Conservation (phyloP, 2,329 filamentous ascomycete genomes). For the Hyphodiscus sp. region DNA sequence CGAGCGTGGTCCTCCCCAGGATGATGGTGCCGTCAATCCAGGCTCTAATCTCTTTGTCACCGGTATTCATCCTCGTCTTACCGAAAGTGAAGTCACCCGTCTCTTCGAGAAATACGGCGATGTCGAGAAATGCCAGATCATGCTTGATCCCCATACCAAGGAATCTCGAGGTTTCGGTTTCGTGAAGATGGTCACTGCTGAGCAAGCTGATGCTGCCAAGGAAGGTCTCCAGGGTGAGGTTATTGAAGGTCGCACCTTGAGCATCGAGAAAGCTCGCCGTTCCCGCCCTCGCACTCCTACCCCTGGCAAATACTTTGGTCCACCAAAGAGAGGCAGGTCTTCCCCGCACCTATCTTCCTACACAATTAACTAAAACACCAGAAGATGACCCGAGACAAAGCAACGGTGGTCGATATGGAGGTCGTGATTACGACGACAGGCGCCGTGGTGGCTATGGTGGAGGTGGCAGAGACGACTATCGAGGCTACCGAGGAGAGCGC, state of each 20-base stretch:
- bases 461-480: slow-evolving; percentile 21
- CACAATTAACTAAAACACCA: slow-evolving; percentile 32
- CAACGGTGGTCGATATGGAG: slow-evolving; percentile 38
- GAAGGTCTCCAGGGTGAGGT: slow-evolving; percentile 92
- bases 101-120: slow-evolving; percentile 99
- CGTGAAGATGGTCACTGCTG: slow-evolving; percentile 95
- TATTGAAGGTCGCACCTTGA: slow-evolving; percentile 90
- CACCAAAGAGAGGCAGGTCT: slow-evolving; percentile 86
- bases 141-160: slow-evolving; percentile 97
- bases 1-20: slow-evolving; percentile 44
- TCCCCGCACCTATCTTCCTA: slow-evolving; percentile 33
- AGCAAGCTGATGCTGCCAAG: slow-evolving; percentile 94
- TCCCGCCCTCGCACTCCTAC: slow-evolving; percentile 92
- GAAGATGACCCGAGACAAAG: slow-evolving; percentile 45
- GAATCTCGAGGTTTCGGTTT: slow-evolving; percentile 98
- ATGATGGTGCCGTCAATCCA: slow-evolving; percentile 79
- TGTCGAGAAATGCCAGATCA: slow-evolving; percentile 99
- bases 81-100: slow-evolving; percentile 83
- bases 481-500: slow-evolving; percentile 28
- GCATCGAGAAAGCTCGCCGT: slow-evolving; percentile 97
- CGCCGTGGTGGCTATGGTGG: slow-evolving; percentile 33
- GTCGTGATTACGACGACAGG: slow-evolving; percentile 36
- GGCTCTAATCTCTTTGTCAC: slow-evolving; percentile 99
- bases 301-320: slow-evolving; percentile 97
- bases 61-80: slow-evolving; percentile 88